Base-by-base conservation (phyloP, 1,139 yeast genomes). In the Chernovozyma sophiae-reginae region DNA sequence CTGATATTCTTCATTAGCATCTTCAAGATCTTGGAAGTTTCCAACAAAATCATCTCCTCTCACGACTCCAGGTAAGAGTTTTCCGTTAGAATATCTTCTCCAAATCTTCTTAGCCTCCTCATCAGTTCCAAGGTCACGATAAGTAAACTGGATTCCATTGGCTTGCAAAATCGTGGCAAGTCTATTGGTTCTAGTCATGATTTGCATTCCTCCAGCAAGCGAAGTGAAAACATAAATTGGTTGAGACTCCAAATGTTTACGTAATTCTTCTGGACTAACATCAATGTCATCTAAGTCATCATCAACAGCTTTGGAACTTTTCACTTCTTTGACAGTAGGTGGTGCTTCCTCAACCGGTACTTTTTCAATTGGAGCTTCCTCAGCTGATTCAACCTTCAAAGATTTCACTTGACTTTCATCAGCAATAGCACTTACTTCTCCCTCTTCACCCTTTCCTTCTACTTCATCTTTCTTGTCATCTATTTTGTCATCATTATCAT, bases 1-100 rank as follows among this genome's bases (percentile, higher is more conserved):
- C 45, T 75, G 79, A 53, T 85, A 86, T 43, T 86, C 89, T 53
- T 87, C 96, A 51, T 86, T 83, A 17, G 92, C 87, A 36, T 87
- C 96, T 40, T 85, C 92, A 46, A 81, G 71, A 48, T 77, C 86
- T 55, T 80, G 76, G 83, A 83, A 83, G 54, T 82, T 79, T 4
- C 96, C 96, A 47, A 90, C 82, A 43, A 81, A 77, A 48, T 87
- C 96, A 48, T 81, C 87, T n/a, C 95, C 96, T 52, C 96, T 74
- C 20, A 90, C 89, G 17, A 92, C 75, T n/a, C 94, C 97, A 2
- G 98, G 98, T 39, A 89, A 73, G 2, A 77, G 64, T 51, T 84
- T 79, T 4, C 95, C 96, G 32, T 71, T 70, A 14, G 87, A 73
- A 46, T 81, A 76, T 55, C 94, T 74, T 53, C 80, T 81, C 97